These are phyloP conservation scores for Clarireedia sp. DNA, from an alignment of 2,329 filamentous ascomycete species.

Conservation along the genomic window DNA sequence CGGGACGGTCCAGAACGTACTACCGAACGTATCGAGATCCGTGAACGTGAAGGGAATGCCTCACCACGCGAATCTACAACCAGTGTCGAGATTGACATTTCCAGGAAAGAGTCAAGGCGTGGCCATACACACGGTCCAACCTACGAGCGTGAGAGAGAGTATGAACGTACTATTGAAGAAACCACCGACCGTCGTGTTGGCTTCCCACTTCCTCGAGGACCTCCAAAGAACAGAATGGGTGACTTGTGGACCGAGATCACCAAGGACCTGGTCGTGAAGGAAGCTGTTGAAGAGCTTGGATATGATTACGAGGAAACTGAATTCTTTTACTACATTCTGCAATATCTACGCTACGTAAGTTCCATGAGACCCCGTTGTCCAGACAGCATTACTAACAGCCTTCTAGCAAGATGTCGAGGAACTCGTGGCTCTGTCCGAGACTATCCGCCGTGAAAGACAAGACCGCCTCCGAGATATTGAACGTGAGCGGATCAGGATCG, in stretches of 20 bases:
- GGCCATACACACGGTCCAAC: slow-evolving; percentile 3
- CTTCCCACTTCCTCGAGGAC: slow-evolving; percentile 19
- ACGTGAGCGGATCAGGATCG: slow-evolving; percentile 47
- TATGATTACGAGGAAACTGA: slow-evolving; percentile 90
- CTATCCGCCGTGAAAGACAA: slow-evolving; percentile 60
- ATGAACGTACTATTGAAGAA: slow-evolving; percentile 43
- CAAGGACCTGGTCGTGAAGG: slow-evolving; percentile 78
- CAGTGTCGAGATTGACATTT: slow-evolving; percentile 27
- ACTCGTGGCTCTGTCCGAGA: slow-evolving; percentile 74
- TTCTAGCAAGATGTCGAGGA: slow-evolving; percentile 75
- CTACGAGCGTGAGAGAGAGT: slow-evolving; percentile 29
- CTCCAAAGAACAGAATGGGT: slow-evolving; percentile 28
- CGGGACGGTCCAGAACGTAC: slow-evolving; percentile 8
- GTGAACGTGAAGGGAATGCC: slow-evolving; percentile 16
- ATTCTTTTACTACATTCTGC: slow-evolving; percentile 84
- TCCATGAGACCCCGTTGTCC: background rate
- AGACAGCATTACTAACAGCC: slow-evolving; percentile 28
- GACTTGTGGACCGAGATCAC: slow-evolving; percentile 96
- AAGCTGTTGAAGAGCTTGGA: slow-evolving; percentile 76
- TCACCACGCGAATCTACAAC: slow-evolving; percentile 14
- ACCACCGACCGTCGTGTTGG: slow-evolving; percentile 41
- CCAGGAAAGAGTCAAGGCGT: slow-evolving; percentile 7
- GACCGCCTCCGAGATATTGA: slow-evolving; percentile 45
- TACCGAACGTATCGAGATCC: slow-evolving; percentile 17
- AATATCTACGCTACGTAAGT: slow-evolving; percentile 82